phyloP scores from a whole-genome alignment of 495 filamentous ascomycete species.

The Aspergillus haitiensis region DNA sequence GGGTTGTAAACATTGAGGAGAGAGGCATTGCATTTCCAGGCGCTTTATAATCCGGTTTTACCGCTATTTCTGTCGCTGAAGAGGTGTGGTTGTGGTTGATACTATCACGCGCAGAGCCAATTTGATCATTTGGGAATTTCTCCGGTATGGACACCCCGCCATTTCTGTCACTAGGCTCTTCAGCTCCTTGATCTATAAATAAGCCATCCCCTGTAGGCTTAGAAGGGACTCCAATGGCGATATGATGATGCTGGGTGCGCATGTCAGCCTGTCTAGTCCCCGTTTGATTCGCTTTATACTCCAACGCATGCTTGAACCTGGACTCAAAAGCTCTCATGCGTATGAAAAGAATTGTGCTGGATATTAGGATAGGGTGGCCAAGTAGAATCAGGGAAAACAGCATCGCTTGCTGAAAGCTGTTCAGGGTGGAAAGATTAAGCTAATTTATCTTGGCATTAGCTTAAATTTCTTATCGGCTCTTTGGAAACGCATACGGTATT shows the following conservation, averaged over 20 bases:
- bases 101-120: no score
- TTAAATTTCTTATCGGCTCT: background rate
- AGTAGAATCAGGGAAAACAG: slow-evolving; percentile 72
- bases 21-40: slow-evolving; percentile 22
- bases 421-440: slow-evolving; percentile 66
- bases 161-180: no score
- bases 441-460: slow-evolving; percentile 20
- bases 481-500: slow-evolving; percentile 55
- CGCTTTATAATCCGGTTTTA: background rate
- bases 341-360: slow-evolving; percentile 49
- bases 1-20: slow-evolving; percentile 23
- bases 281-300: slow-evolving; percentile 34
- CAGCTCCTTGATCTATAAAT: no score
- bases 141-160: no score
- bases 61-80: no score
- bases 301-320: slow-evolving; percentile 60
- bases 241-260: background rate
- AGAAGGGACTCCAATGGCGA: background rate
- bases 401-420: slow-evolving; percentile 74
- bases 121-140: no score
- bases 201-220: no score
- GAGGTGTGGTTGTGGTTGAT: no score
- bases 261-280: slow-evolving; percentile 10
- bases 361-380: slow-evolving; percentile 58
- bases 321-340: slow-evolving; percentile 70